These are phyloP conservation scores for Neonectria magnoliae DNA, from an alignment of 2,329 filamentous ascomycete genomes.

Conservation along the genomic window DNA sequence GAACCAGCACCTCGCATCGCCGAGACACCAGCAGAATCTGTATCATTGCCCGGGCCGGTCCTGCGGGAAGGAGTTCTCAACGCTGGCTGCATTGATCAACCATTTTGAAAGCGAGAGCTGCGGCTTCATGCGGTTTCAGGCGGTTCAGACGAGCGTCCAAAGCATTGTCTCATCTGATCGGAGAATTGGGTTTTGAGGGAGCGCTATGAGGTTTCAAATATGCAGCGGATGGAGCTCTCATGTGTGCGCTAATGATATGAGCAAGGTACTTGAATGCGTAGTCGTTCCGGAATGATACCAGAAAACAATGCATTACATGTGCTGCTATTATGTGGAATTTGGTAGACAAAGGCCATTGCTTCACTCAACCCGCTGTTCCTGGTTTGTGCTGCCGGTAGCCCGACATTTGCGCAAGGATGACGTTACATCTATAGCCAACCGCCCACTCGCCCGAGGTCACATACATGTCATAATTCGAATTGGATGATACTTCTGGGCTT, in stretches of 20 bases:
- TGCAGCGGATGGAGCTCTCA: neutral
- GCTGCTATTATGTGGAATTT: neutral
- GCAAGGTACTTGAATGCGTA: neutral
- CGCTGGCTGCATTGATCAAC: constrained; percentile 52
- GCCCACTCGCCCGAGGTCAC: neutral
- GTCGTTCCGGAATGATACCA: neutral
- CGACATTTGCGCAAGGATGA: neutral
- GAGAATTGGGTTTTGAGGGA: constrained; percentile 21
- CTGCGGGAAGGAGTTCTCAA: constrained; percentile 52
- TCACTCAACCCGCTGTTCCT: neutral
- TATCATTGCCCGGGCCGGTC: constrained; percentile 53
- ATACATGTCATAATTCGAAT: neutral
- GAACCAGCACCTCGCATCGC: constrained; percentile 65
- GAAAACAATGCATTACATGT: neutral
- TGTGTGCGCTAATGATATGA: neutral
- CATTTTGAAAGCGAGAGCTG: constrained; percentile 58
- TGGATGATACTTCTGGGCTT: neutral
- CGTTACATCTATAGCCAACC: neutral
- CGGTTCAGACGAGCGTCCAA: constrained; percentile 47
- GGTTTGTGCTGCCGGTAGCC: neutral
- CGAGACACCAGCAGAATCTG: constrained; percentile 49
- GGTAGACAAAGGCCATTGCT: neutral
- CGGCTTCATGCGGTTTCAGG: constrained; percentile 50
- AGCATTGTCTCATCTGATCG: constrained; percentile 26
- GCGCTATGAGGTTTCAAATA: neutral